Base-by-base conservation (phyloP, 2,329 filamentous ascomycete genomes). In the Trichoderma endophyticum region DNA sequence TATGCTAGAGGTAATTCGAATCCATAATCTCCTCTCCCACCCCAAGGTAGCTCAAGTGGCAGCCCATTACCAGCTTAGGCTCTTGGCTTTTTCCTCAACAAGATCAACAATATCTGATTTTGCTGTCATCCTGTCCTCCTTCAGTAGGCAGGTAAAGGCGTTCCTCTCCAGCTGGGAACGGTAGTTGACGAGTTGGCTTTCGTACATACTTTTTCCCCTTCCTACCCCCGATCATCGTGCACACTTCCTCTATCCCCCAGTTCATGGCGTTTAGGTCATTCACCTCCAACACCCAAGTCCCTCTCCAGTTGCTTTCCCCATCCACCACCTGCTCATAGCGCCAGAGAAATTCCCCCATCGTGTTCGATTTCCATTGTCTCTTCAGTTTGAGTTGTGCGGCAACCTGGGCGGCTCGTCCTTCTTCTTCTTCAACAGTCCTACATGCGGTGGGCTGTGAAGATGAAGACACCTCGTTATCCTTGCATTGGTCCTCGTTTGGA, bases 181-280 rank as follows among this genome's bases (percentile, higher is more conserved):
- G 43, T 4, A n/a, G n/a, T 1, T 48, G 43, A 15, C 43, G 43
- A 48, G 43, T 48, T 48, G 43, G 43, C n/a, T 21, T 48, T 21
- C 43, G 18, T 8, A 48, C 8, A 11, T 2, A n/a, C 43, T 21
- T 48, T 5, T 6, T 48, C 4, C 1, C 1, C 43, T 5, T 48
- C 15, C 15, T 18, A 8, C 1, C 0, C 15, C 3, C 18, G 8
- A 5, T 6, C 15, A 11, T 3, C n/a, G 18, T 11, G 43, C 1
- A 5, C 43, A 48, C 43, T 11, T n/a, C 18, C n/a, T 21, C 43
- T 48, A 21, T 11, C 43, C 4, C 43, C 43, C 43, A 48, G 0
- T 48, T 21, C 43, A 48, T 48, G 0, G 43, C 43, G 1, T 0
- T n/a, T 3, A 48, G 7, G n/a, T 48, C 43, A 2, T 48, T 48